Evolutionary conservation across 257 asterid species (phyloP).

Genomic region (Solanum rostratum): DNA sequence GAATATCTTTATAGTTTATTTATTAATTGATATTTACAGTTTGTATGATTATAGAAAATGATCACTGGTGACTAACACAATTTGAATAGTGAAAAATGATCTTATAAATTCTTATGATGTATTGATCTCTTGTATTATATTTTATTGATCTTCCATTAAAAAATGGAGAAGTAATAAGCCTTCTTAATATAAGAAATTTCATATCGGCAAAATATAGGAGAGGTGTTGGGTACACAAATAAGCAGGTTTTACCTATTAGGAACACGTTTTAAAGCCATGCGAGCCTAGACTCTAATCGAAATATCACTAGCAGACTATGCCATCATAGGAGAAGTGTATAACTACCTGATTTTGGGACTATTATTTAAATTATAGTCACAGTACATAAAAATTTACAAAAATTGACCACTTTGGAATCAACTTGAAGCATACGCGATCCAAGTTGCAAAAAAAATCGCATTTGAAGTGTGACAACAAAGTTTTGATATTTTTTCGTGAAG

Average conservation of each 20-base stretch:
- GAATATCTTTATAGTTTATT: no score
- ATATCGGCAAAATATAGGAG: no score
- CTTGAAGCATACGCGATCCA: not conserved
- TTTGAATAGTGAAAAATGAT: not conserved
- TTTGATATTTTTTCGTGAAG: not conserved
- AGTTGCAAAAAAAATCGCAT: not conserved
- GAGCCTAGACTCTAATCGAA: no score
- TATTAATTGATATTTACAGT: no score
- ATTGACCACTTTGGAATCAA: not conserved
- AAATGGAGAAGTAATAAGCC: not conserved
- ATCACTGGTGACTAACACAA: not conserved
- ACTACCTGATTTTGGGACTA: not conserved
- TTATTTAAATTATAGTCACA: not conserved
- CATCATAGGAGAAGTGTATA: rapidly evolving
- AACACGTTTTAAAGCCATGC: no score
- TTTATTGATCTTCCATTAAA: not conserved
- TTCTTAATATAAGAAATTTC: no score
- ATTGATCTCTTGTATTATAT: not conserved
- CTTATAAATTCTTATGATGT: not conserved
- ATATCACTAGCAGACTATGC: no score
- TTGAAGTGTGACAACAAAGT: not conserved
- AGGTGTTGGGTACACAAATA: no score
- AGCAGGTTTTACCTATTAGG: no score
- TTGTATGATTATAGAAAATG: not conserved
- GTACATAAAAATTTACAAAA: not conserved